A percentile compares a stretch with the other conserved stretches of the same genome.
These are phyloP conservation scores for Cyclocybe cylindracea DNA, from an alignment of 768 basidiomycete genomes.

Conservation along the genomic window DNA sequence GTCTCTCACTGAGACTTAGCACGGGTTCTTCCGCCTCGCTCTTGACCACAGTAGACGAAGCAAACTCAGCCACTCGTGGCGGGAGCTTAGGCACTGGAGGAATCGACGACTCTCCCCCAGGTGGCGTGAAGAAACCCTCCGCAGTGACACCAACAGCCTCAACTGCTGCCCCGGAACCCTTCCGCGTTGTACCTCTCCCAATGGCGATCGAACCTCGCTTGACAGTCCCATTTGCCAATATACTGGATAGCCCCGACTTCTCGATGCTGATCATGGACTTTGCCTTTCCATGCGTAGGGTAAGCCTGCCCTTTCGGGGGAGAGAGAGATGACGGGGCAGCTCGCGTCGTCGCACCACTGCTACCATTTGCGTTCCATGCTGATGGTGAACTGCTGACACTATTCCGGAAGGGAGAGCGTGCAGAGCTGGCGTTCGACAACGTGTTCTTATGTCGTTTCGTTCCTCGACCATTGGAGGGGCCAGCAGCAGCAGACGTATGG, in stretches of 20 bases:
- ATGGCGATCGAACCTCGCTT: constrained; percentile 63
- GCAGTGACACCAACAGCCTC: constrained; percentile 78
- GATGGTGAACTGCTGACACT: constrained; percentile 18
- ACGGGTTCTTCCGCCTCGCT: constrained; percentile 16
- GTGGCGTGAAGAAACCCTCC: constrained; percentile 73
- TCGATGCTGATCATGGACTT: constrained; percentile 73
- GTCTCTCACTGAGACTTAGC: constrained; percentile 21
- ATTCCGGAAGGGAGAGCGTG: constrained; percentile 24
- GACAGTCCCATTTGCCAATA: constrained; percentile 26
- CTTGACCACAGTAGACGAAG: neutral
- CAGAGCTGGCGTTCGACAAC: constrained; percentile 18
- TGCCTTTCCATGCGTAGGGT: constrained; percentile 37
- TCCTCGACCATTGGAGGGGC: neutral
- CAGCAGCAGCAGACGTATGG: neutral
- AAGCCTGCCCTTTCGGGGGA: neutral
- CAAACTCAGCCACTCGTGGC: neutral
- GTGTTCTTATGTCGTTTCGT: constrained; percentile 25
- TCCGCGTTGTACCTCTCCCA: constrained; percentile 61
- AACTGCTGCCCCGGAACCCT: constrained; percentile 71
- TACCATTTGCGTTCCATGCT: constrained; percentile 11
- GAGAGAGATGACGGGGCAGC: neutral
- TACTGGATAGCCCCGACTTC: constrained; percentile 29
- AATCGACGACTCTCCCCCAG: constrained; percentile 25
- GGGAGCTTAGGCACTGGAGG: constrained; percentile 32
- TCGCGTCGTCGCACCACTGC: constrained; percentile 4